Conservation (phyloP, 805 yeast genomes). For the Ogataea allantospora region DNA sequence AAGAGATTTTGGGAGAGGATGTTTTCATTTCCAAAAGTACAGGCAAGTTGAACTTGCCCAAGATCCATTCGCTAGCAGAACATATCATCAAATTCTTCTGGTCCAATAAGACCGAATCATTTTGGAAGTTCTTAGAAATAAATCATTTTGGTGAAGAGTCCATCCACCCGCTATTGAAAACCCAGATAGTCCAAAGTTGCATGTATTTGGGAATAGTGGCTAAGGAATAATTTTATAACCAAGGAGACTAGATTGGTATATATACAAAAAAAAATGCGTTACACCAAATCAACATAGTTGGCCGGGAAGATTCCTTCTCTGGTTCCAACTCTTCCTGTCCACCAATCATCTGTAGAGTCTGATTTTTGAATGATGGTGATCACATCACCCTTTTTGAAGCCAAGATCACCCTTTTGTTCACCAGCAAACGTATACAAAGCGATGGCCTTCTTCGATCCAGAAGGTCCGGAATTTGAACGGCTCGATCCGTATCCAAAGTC, state of each 20-base stretch:
- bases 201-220: constrained; percentile 21
- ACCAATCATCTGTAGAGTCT: constrained; percentile 94
- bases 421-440: constrained; percentile 89
- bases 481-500: constrained; percentile 37
- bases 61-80: constrained; percentile 29
- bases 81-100: constrained; percentile 33
- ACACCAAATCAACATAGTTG: constrained; percentile 83
- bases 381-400: constrained; percentile 92
- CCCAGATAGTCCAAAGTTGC: constrained; percentile 22
- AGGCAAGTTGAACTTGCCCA: constrained; percentile 17
- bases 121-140: constrained; percentile 25
- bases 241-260: constrained; percentile 3
- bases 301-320: constrained; percentile 95
- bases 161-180: constrained; percentile 16
- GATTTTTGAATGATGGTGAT: constrained; percentile 83
- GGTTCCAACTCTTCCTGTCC: constrained; percentile 91
- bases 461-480: constrained; percentile 29
- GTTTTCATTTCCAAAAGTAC: constrained; percentile 7
- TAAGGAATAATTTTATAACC: constrained; percentile 7
- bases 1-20: constrained; percentile 12
- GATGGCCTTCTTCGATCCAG: constrained; percentile 66
- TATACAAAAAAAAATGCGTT: constrained; percentile 13
- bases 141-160: constrained; percentile 2
- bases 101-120: constrained; percentile 24
- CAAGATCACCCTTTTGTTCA: constrained; percentile 88